Base-by-base conservation (phyloP, 768 basidiomycete genomes). In the Psilocybe azurescens region DNA sequence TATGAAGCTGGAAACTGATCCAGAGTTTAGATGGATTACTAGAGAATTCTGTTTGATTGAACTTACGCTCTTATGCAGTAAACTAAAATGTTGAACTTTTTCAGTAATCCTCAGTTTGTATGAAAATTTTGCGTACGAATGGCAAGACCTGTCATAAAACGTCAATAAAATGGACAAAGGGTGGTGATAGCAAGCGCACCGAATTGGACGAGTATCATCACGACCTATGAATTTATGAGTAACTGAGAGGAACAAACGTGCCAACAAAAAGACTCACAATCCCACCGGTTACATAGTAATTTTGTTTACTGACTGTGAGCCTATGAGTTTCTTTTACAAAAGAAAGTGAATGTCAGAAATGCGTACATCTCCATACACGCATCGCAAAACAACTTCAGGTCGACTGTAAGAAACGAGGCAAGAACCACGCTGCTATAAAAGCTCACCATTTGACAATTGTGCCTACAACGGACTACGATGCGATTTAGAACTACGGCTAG, bases 311-410 rank as follows among this genome's bases (percentile, higher is more conserved):
- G 67, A 89, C 87, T 88, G 61, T 32, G 56, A 9, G 28, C 51
- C 20, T 55, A 60, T 16, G 14, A 52, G 57, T 30, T 33, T 65
- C 14, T 64, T 33, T 48, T 53, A 47, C 18, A 24, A 14, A 55
- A 57, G 10, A 29, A 41, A 46, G 56, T 5, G 32, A 33, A 10
- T 36, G 39, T 18, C 41, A 9, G 7, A 60, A 24, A n/a, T 16
- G 52, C 75, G 65, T 71, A 87, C 87, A 89, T 72, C 86, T 73
- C 86, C 86, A 89, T 11, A 88, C 86, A 13, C 87, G 83, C 73
- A 87, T 75, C 1, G 84, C 78, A 60, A 87, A 89, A 53, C 80
- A 78, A 41, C 86, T 88, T 54, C 7, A 52, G 14, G 49, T 2
- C 24, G 36, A 56, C 13, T 20, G 24, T 30, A 30, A 53, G 8